Base-by-base conservation (phyloP, 257 asterid genomes). In the Solanum pimpinellifolium region DNA sequence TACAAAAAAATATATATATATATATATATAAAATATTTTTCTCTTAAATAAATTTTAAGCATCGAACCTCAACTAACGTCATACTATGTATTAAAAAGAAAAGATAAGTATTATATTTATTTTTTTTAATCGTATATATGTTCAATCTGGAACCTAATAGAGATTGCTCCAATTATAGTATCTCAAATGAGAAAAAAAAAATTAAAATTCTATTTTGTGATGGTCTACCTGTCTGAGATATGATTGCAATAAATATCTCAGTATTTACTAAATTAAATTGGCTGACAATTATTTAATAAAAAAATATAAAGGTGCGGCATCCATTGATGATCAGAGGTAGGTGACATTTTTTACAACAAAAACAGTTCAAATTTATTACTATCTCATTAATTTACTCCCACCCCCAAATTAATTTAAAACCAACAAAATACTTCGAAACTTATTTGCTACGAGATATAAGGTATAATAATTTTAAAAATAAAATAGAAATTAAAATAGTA, bases 51-150 rank as follows among this genome's bases (percentile, higher is more conserved):
- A 10, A 11, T 62, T 3, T 62, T 62, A 23, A 4, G 2, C 0
- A n/a, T 23, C 7, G 10, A 1, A 11, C 2, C 1, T 62, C 3
- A 23, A 62, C 7, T 62, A 62, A n/a, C 31, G 11, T n/a, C 1
- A 2, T 0, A n/a, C 2, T 4, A 65, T 5, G n/a, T 2, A n/a
- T 65, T 11, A 65, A 65, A 65, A 11, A 2, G 15, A 2, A 65
- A 5, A 5, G 1, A 23, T 5, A 65, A 13, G 33, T 8, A 13
- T 1, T 21, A 20, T 21, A 60, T 0, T 0, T 8, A 9, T 59
- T 10, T 0, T 42, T 2, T 49, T 60, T 65, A 2, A 66, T 66
- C 21, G 18, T 25, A 25, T 25, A 13, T 11, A 66, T 66, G 73
- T 66, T 27, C 37, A 13, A 12, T 68, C 39, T 68, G 11, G 21